Conservation (phyloP, 805 yeast species). For the Zygotorulaspora sp. region DNA sequence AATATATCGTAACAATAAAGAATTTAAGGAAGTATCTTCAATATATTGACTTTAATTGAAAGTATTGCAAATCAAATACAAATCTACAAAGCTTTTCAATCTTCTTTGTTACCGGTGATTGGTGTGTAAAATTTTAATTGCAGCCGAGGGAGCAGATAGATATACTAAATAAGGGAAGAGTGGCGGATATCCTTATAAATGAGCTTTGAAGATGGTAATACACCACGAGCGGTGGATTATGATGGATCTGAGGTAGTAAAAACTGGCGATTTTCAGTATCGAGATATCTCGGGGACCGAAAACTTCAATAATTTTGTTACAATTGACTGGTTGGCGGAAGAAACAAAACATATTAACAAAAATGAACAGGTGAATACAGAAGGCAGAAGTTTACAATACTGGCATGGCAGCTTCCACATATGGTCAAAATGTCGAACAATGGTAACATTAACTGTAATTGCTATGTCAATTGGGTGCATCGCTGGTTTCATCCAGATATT, state of each 20-base stretch:
- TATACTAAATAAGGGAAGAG: too few relatives aligned
- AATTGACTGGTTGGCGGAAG: slow-evolving; percentile 63
- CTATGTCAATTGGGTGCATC: slow-evolving; percentile 69
- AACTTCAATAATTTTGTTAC: slow-evolving; percentile 59
- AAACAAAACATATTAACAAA: slow-evolving; percentile 38
- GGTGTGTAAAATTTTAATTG: too few relatives aligned
- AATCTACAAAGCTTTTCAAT: too few relatives aligned
- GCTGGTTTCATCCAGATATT: slow-evolving; percentile 79
- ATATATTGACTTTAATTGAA: too few relatives aligned
- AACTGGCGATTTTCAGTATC: slow-evolving; percentile 5
- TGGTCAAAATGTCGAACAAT: slow-evolving; percentile 43
- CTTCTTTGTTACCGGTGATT: too few relatives aligned
- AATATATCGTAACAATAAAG: too few relatives aligned
- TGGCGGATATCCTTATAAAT: too few relatives aligned
- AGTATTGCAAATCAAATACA: too few relatives aligned
- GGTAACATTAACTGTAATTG: slow-evolving; percentile 71
- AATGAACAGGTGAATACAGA: background rate
- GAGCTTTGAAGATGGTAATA: slow-evolving; percentile 10
- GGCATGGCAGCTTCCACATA: slow-evolving; percentile 14
- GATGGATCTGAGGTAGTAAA: too few relatives aligned
- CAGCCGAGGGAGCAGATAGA: too few relatives aligned
- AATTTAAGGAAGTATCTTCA: too few relatives aligned
- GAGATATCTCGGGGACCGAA: slow-evolving; percentile 26
- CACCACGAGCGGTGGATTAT: too few relatives aligned
- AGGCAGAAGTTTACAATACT: slow-evolving; percentile 10